Evolutionary conservation across 1,284 basidiomycete genomes (phyloP).

Genomic region (Leccinum subrobustum): DNA sequence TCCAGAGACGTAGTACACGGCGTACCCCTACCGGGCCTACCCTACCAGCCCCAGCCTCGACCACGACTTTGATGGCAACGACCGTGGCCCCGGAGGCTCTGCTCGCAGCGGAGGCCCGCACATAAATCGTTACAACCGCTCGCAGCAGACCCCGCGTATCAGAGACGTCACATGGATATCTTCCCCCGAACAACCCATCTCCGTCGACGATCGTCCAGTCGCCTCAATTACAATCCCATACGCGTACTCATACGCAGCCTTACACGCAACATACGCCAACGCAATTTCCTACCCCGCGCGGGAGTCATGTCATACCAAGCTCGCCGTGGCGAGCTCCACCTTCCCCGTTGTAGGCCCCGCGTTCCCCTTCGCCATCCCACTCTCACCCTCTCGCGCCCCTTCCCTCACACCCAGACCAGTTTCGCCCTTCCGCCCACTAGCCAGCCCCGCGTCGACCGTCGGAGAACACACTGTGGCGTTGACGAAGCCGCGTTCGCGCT

Average conservation of each 20-base stretch:
- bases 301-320: background rate
- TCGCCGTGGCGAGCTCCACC: background rate
- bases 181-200: constrained; percentile 13
- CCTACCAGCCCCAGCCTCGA: constrained; percentile 3
- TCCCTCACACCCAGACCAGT: background rate
- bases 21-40: background rate
- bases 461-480: constrained; percentile 28
- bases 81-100: background rate
- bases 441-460: constrained; percentile 25
- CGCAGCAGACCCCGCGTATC: constrained; percentile 21
- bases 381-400: background rate
- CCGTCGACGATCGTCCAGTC: background rate
- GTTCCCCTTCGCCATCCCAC: background rate
- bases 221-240: background rate
- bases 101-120: constrained; percentile 1
- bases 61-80: constrained; percentile 1
- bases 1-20: too few species aligned
- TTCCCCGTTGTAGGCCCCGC: background rate
- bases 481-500: constrained; percentile 14
- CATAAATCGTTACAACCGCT: constrained; percentile 25
- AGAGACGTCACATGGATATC: constrained; percentile 27
- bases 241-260: background rate
- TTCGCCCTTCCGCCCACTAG: constrained; percentile 12
- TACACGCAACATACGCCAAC: background rate
- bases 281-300: background rate